Percentiles rank a stretch among this genome's conserved stretches.
Evolutionary conservation across 2,329 filamentous ascomycete species (phyloP).

Genomic region (Curvularia lunata): DNA sequence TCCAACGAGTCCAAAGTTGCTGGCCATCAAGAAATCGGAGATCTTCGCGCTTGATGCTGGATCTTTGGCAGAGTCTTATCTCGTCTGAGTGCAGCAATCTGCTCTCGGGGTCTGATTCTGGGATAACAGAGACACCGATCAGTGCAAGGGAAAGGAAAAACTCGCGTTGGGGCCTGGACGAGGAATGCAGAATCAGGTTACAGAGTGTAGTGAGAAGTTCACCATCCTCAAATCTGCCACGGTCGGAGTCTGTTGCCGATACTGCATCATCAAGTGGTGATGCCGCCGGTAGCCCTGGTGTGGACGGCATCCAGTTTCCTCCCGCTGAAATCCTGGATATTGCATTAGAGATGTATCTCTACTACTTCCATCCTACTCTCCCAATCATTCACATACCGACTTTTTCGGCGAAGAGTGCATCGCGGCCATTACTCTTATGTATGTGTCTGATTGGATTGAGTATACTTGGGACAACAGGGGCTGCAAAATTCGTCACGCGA

Average conservation of each 20-base stretch:
- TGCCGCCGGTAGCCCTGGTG: constrained; percentile 34
- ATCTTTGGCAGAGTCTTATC: constrained; percentile 45
- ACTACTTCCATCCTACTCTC: constrained; percentile 60
- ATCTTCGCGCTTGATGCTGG: constrained; percentile 42
- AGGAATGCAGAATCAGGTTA: constrained; percentile 51
- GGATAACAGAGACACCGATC: constrained; percentile 31
- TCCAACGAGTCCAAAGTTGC: constrained; percentile 49
- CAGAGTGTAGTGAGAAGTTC: constrained; percentile 39
- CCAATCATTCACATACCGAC: constrained; percentile 62
- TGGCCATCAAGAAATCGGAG: constrained; percentile 46
- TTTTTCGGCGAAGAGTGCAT: constrained; percentile 58
- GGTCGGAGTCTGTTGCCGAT: constrained; percentile 39
- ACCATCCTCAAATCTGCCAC: constrained; percentile 26
- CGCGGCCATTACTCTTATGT: constrained; percentile 55
- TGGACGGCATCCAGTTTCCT: constrained; percentile 50
- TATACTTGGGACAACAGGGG: constrained; percentile 59
- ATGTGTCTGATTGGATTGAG: constrained; percentile 63
- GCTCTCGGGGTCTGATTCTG: constrained; percentile 40
- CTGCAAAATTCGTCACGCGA: constrained; percentile 57
- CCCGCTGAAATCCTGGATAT: constrained; percentile 62
- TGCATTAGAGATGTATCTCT: constrained; percentile 61
- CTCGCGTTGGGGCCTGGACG: constrained; percentile 47
- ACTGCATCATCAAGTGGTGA: constrained; percentile 43
- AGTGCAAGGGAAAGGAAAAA: constrained; percentile 40
- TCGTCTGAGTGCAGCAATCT: constrained; percentile 43